Evolutionary conservation across 495 filamentous ascomycete genomes (phyloP), one percentile per base, ranked within the genome.

Genomic region (Parathielavia appendiculata): DNA sequence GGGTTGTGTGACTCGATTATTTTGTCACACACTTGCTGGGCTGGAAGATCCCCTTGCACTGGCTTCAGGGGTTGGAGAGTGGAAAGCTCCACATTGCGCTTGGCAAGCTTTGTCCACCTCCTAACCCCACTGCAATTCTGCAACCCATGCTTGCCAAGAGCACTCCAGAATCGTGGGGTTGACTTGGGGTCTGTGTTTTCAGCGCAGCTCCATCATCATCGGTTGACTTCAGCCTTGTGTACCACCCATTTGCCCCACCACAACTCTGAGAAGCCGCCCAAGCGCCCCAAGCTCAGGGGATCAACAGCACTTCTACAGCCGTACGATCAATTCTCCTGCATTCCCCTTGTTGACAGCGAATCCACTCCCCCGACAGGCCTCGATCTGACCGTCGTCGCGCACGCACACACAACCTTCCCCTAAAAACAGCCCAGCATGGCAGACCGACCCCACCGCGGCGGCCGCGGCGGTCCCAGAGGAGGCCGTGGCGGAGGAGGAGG

Each of bases 371-470:
- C 30, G 8, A 17, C 16, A 34, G 3, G 3, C 26, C 10, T 19
- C 36, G 4, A 17, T 49, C 23, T 36, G 14, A 17, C 43, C 32
- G 8, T 35, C 17, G 20, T 36, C 36, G n/a, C 26, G 26, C 2
- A 17, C 39, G 20, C 8, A 13, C 23, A 32, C 1, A 5, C 11
- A n/a, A 14, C 20, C 5, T 19, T 12, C 20, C 9, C 20, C 30
- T 10, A 26, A 17, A 32, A 36, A 41, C 26, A 22, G 26, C 26
- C 26, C 26, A 30, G 26, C 26, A 87, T 89, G 86, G 83, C 86
- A 61, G 86, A 89, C 47, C 55, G 38, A 34, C 55, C 45, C 36
- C 38, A 57, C 54, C 54, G 44, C 34, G 43, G 44, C 43, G 19
- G 20, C 46, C 36, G 73, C 79, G 86, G 80, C 54, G 58, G 57